phyloP scores from a whole-genome alignment of 2,329 filamentous ascomycete genomes.

The Pestalotiopsis sp. region DNA sequence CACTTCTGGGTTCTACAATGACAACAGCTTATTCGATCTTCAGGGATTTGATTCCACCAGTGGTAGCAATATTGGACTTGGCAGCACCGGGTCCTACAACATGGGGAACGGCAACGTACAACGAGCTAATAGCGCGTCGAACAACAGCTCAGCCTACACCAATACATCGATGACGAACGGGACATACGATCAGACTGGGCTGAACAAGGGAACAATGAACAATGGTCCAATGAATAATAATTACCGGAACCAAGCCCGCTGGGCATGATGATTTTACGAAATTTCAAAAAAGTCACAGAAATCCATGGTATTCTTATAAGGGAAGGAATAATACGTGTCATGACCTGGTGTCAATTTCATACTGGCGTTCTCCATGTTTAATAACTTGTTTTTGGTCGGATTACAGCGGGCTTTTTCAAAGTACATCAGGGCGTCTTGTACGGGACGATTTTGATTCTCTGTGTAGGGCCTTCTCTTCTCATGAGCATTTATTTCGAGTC shows the following conservation, averaged over 20 bases:
- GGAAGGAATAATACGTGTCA: not conserved
- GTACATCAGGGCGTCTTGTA: not conserved
- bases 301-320: not conserved
- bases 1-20: constrained; percentile 27
- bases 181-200: constrained; percentile 5
- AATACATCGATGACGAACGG: constrained; percentile 3
- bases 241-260: constrained; percentile 5
- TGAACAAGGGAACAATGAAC: constrained; percentile 9
- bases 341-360: not conserved
- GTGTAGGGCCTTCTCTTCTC: not conserved
- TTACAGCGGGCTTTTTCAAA: not conserved
- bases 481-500: not conserved
- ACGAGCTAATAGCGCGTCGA: constrained; percentile 24
- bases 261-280: constrained; percentile 6
- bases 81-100: constrained; percentile 24
- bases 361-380: not conserved
- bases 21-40: constrained; percentile 31
- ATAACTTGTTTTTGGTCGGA: not conserved
- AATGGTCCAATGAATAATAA: constrained; percentile 3
- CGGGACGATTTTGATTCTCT: not conserved
- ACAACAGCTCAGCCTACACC: not conserved
- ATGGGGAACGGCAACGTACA: constrained; percentile 25
- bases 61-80: constrained; percentile 25
- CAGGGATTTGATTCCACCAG: constrained; percentile 26
- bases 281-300: not conserved